These are phyloP conservation scores for Camelina neglecta DNA, from an alignment of 345 rosid genomes.

Conservation along the genomic window DNA sequence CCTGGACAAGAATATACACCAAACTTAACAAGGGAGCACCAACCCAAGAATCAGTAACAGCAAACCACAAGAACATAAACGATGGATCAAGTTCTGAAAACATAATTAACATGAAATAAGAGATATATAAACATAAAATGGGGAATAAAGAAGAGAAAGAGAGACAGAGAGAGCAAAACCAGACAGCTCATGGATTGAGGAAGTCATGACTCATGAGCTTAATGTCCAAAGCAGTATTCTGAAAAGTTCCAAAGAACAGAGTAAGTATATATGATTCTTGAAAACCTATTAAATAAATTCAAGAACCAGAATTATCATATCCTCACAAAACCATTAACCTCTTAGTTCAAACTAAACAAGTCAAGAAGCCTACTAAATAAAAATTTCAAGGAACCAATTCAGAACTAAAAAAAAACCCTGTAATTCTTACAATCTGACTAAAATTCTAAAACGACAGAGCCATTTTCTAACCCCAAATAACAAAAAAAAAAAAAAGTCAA, in stretches of 20 bases:
- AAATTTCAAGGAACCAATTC: not conserved
- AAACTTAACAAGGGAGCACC: slow-evolving; percentile 35
- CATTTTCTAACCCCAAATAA: not conserved
- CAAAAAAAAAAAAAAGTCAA: no score
- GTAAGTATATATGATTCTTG: slow-evolving; percentile 15
- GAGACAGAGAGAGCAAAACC: slow-evolving; percentile 24
- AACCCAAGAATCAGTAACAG: slow-evolving; percentile 26
- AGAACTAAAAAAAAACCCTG: not conserved
- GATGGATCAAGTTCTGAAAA: not conserved
- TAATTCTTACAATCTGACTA: not conserved
- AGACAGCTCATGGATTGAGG: slow-evolving; percentile 42
- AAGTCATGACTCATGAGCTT: slow-evolving; percentile 41
- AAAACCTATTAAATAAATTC: not conserved
- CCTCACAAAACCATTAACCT: not conserved
- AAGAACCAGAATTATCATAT: slow-evolving; percentile 14
- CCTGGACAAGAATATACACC: slow-evolving; percentile 43
- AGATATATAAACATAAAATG: not conserved
- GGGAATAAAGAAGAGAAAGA: slow-evolving; percentile 8
- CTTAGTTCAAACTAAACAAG: not conserved
- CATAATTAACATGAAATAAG: not conserved
- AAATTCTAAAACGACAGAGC: not conserved
- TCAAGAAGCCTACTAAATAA: not conserved
- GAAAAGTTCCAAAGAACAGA: slow-evolving; percentile 25
- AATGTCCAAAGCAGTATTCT: slow-evolving; percentile 6
- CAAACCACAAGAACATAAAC: slow-evolving; percentile 6